A percentile compares a stretch with the other conserved stretches of the same genome.
Conservation (phyloP, 345 rosid genomes). For the Kandelia obovata region DNA sequence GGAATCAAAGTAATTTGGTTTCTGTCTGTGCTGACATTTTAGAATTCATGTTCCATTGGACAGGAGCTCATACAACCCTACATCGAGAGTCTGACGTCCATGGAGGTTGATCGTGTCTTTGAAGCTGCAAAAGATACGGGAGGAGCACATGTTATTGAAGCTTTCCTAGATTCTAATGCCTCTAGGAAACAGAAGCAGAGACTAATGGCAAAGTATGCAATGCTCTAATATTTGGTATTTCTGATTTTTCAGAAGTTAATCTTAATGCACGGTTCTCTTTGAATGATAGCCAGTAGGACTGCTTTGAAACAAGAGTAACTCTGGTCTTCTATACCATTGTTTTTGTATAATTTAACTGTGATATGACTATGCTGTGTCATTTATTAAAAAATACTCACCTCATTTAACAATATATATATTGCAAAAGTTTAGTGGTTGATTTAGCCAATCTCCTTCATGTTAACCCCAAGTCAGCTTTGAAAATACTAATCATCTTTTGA, state of each 20-base stretch:
- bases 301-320: not conserved
- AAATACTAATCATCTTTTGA: not conserved
- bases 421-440: no score
- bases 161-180: conserved; percentile 69
- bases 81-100: conserved; percentile 58
- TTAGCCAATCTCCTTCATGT: no score
- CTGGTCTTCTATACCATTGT: not conserved
- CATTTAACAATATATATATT: no score
- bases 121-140: conserved; percentile 73
- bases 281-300: not conserved
- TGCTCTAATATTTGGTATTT: conserved; percentile 17
- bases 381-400: no score
- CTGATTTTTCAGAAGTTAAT: not conserved
- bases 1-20: not conserved
- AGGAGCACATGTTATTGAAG: conserved; percentile 88
- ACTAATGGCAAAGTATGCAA: conserved; percentile 65
- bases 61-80: conserved; percentile 79
- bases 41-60: conserved; percentile 15
- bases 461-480: not conserved
- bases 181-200: conserved; percentile 70
- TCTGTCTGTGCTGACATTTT: not conserved
- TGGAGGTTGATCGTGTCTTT: conserved; percentile 65
- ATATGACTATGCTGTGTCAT: not conserved
- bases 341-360: not conserved
- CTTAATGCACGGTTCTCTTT: not conserved